Conservation (phyloP, 441 rosid genomes). For the Adansonia madagascariensis region DNA sequence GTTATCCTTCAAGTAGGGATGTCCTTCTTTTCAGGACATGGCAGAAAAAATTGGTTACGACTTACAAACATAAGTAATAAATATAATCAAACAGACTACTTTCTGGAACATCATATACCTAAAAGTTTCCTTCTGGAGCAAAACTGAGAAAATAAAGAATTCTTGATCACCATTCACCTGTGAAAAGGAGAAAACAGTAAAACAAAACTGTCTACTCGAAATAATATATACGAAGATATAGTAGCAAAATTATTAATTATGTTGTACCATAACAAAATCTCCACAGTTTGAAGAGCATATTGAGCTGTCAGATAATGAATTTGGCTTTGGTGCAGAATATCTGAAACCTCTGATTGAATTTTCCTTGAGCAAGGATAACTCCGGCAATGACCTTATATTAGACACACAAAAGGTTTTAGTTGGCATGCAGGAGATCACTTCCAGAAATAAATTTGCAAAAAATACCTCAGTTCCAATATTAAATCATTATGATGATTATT, state of each 20-base stretch:
- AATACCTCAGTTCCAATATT: not conserved
- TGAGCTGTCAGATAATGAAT: constrained; percentile 48
- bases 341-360: constrained; percentile 64
- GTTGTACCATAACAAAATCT: constrained; percentile 73
- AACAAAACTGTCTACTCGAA: not conserved
- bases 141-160: constrained; percentile 60
- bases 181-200: constrained; percentile 19
- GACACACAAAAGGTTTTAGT: constrained; percentile 39
- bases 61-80: constrained; percentile 10
- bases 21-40: not conserved
- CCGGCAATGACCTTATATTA: constrained; percentile 74
- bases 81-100: not conserved
- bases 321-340: constrained; percentile 49
- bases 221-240: not conserved
- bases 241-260: constrained; percentile 7
- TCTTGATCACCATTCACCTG: constrained; percentile 88
- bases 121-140: constrained; percentile 59
- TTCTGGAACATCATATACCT: constrained; percentile 40
- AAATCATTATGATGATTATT: not conserved
- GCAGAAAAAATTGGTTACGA: not conserved
- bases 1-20: not conserved
- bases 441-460: constrained; percentile 12
- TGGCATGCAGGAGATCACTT: constrained; percentile 13
- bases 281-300: constrained; percentile 76
- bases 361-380: constrained; percentile 69